Conservation (phyloP, 176 grass and related monocot genomes). For the Oryza meyeriana region DNA sequence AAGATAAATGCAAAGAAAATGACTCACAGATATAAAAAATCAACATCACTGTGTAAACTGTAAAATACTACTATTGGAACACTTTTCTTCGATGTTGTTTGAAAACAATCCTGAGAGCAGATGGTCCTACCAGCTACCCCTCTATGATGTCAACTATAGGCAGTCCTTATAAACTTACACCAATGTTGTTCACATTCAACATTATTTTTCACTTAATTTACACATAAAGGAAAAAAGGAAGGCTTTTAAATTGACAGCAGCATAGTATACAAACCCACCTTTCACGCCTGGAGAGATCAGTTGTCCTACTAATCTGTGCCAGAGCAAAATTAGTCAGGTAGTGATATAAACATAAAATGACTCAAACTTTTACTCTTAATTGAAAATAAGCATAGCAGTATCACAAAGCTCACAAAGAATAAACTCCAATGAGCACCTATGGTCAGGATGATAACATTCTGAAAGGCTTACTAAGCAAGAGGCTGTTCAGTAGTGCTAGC, state of each 20-base stretch:
- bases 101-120: not conserved
- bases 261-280: constrained; percentile 41
- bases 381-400: not conserved
- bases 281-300: constrained; percentile 87
- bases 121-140: not conserved
- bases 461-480: not conserved
- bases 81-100: not conserved
- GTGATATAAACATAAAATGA: not conserved
- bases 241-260: not conserved
- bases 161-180: not conserved
- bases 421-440: not conserved
- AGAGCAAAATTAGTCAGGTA: constrained; percentile 14
- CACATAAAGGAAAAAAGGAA: not conserved
- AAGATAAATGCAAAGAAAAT: not conserved
- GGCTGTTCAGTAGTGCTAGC: too few relatives aligned
- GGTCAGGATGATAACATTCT: not conserved
- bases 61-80: not conserved
- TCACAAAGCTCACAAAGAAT: not conserved
- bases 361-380: not conserved
- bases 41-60: not conserved
- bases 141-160: not conserved
- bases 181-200: not conserved
- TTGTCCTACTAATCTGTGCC: constrained; percentile 55
- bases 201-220: not conserved
- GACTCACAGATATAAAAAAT: not conserved